Base-by-base conservation (phyloP, 2,329 filamentous ascomycete genomes). In the Triangularia setosa region DNA sequence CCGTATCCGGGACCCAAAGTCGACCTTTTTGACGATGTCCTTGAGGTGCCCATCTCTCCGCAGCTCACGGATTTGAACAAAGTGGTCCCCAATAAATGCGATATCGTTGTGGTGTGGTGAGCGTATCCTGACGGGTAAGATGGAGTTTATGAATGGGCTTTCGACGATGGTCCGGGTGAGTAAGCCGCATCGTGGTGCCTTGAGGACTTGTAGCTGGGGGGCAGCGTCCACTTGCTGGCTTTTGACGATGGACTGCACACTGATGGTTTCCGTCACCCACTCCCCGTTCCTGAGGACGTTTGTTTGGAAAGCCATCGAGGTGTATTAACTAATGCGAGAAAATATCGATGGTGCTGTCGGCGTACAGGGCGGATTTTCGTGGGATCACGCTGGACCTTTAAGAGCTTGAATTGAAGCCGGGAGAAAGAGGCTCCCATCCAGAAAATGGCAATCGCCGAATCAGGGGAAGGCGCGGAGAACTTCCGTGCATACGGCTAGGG, bases 61-160 rank as follows among this genome's bases (percentile, higher is more conserved):
- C 2, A 95, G 84, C 74, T 96, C 90, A 70, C 88, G 90, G 68
- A 98, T 87, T 69, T 94, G 89, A 54, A 99, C 84, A 70, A 87
- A 91, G 67, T 90, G 85, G 69, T 96, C 90, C 61, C 93, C 91
- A 64, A 99, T 84, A 71, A 97, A 92, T 40, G 93, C 89, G 68
- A 97, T 86, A 78, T 98, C 93, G 70, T 95, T 93, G 65, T 87
- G 81, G 53, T 82, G 77, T 60, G 82, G 81, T 62, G 88, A 88
- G 64, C 93, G 85, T 65, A 98, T 80, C 65, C 89, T 86, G n/a
- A 89, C 91, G 12, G 93, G 91, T 14, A 97, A 79, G 53, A 97
- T 89, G 80, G 85, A 90, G 72, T 89, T 89, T 63, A 90, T 84
- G 35, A 90, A 80, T 1, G 93, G 90, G 67, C 91, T 96, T 61